These are phyloP conservation scores for Salix purpurea DNA, from an alignment of 345 rosid species.

Conservation along the genomic window DNA sequence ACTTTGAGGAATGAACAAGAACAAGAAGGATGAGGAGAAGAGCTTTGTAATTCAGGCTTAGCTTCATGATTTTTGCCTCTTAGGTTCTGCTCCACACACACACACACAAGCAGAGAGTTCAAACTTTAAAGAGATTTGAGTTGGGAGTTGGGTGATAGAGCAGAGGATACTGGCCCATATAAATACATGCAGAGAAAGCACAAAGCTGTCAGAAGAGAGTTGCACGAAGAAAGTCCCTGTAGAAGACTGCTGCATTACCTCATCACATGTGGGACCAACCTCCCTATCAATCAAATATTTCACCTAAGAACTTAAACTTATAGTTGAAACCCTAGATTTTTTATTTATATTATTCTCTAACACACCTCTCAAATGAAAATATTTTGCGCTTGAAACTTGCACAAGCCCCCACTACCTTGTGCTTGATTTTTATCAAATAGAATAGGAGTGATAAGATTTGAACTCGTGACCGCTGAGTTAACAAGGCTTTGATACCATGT, in stretches of 20 bases:
- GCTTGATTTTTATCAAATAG: no score
- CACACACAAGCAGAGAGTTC: neutral
- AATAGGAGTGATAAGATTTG: no score
- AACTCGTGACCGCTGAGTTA: no score
- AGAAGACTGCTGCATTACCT: neutral
- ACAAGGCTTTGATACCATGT: no score
- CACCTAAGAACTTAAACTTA: no score
- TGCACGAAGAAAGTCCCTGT: conserved; percentile 14
- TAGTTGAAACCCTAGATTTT: no score
- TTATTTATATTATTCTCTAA: no score
- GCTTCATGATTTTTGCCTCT: conserved; percentile 44
- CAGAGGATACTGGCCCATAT: conserved; percentile 8
- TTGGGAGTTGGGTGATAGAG: conserved; percentile 13
- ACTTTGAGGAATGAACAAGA: conserved; percentile 24
- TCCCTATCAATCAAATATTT: no score
- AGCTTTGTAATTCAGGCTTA: conserved; percentile 20
- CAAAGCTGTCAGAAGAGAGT: neutral
- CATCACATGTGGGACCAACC: conserved; percentile 13
- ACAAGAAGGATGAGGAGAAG: conserved; percentile 36
- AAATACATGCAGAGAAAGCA: conserved; percentile 25
- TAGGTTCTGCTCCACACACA: neutral
- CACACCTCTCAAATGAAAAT: no score
- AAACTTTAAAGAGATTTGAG: conserved; percentile 2
- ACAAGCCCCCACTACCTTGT: no score
- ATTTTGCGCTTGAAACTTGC: no score